A percentile compares a stretch with the other conserved stretches of the same genome.
phyloP scores from a whole-genome alignment of 805 yeast genomes.

The Candida tammaniensis region DNA sequence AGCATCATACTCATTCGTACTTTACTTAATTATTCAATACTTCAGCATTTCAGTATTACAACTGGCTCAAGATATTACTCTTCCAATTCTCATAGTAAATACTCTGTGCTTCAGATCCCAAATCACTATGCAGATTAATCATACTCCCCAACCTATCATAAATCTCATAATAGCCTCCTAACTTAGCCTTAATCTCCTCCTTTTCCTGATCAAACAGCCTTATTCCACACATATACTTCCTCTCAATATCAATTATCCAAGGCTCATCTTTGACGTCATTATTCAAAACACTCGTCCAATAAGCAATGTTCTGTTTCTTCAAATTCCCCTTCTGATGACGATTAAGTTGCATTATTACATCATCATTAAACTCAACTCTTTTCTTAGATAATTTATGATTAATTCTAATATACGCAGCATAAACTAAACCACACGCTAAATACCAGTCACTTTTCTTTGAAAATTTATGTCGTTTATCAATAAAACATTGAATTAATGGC shows the following conservation, averaged over 20 bases:
- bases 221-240: conserved; percentile 35
- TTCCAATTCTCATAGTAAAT: conserved; percentile 26
- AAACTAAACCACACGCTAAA: conserved; percentile 62
- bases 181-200: conserved; percentile 26
- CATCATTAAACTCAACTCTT: conserved; percentile 48
- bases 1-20: no score
- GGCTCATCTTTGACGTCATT: conserved; percentile 53
- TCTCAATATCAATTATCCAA: conserved; percentile 60
- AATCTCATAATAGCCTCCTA: conserved; percentile 32
- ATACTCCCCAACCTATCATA: conserved; percentile 32
- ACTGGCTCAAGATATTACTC: conserved; percentile 1
- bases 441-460: conserved; percentile 62
- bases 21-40: no score
- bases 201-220: conserved; percentile 11
- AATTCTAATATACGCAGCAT: conserved; percentile 55
- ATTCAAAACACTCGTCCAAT: conserved; percentile 53
- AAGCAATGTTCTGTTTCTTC: conserved; percentile 45
- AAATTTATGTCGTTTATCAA: conserved; percentile 49
- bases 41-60: no score
- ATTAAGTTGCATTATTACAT: conserved; percentile 50
- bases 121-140: conserved; percentile 28
- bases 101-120: conserved; percentile 28
- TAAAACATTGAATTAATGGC: conserved; percentile 49
- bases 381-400: conserved; percentile 45
- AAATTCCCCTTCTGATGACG: conserved; percentile 53